Evolutionary conservation across 148 eudicot genomes (phyloP), one percentile per base, ranked within the genome.

Genomic region (Diospyros lotus): DNA sequence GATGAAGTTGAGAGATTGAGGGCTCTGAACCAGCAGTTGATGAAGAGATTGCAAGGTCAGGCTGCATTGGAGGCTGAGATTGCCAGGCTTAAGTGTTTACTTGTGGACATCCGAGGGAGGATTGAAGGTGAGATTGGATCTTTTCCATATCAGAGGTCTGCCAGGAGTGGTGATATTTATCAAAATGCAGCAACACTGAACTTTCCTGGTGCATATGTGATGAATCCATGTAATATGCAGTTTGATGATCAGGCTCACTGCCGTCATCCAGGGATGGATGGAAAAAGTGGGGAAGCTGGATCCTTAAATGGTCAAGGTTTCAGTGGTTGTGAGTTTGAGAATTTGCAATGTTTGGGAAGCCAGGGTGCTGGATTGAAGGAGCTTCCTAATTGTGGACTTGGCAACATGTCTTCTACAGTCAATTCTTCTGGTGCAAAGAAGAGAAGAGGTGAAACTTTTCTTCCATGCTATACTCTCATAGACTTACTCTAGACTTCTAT

Each of bases 51-150:
- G 59, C 97, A 91, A 55, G 90, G 94, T 68, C 96, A 91, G 66
- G 89, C 89, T 68, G 89, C 82, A 46, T 77, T 95, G 80, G 91
- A 93, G 76, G 90, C 94, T 59, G 99, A 95, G 82, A 67, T 87
- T 75, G 87, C 94, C 15, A 87, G 99, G 82, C 94, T 95, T 6
- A 95, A 91, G 87, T 91, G 93, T 82, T 81, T 92, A 83, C 97
- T 95, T 72, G 97, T 93, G 74, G 99, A 95, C 69, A 84, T 95
- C 55, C 79, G 99, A 80, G 97, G 99, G 48, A 83, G 99, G 71
- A 89, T 95, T 64, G 98, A 95, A 77, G 99, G 97, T 62, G 97
- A 90, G 78, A 89, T 95, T 43, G 98, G 99, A 4, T 79, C 90
- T n/a, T 95, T 95, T 76, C 99, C 99, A 15, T 93, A 95, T 81